Conservation (phyloP, 768 basidiomycete genomes). For the Rhodocollybia butyracea region DNA sequence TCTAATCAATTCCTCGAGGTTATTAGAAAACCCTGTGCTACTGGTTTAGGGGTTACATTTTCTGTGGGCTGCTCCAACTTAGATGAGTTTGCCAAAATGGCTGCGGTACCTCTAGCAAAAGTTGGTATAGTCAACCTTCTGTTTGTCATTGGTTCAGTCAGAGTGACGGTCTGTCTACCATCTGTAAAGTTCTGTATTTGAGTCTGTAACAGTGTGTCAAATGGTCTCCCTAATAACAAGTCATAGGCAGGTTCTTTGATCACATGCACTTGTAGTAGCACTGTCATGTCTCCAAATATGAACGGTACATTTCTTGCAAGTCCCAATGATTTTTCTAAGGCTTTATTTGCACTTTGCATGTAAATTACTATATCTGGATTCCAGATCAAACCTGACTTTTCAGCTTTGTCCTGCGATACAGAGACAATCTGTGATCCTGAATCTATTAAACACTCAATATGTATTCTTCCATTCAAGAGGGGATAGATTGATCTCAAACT, state of each 20-base stretch:
- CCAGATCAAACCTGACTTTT: constrained; percentile 13
- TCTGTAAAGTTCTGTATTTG: background rate
- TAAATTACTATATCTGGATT: constrained; percentile 16
- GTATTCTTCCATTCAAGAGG: constrained; percentile 14
- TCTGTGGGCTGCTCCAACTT: background rate
- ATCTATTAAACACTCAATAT: constrained; percentile 22
- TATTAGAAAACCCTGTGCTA: constrained; percentile 4
- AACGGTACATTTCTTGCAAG: constrained; percentile 23
- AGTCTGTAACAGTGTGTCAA: constrained; percentile 2
- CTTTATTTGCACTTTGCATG: constrained; percentile 23
- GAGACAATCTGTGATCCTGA: constrained; percentile 22
- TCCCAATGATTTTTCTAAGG: constrained; percentile 17
- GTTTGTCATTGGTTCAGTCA: background rate
- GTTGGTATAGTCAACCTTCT: background rate
- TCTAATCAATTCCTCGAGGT: constrained; percentile 7
- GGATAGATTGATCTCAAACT: constrained; percentile 16
- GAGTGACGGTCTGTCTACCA: background rate
- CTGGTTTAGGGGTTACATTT: background rate
- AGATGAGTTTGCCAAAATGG: no score
- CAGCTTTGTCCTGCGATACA: constrained; percentile 18
- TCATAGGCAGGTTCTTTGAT: constrained; percentile 21
- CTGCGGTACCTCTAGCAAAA: background rate
- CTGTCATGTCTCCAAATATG: constrained; percentile 16
- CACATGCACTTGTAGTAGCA: constrained; percentile 26
- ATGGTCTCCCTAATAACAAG: constrained; percentile 20